Evolutionary conservation across 768 basidiomycete species (phyloP).

Genomic region (Lactifluus subvellereus): DNA sequence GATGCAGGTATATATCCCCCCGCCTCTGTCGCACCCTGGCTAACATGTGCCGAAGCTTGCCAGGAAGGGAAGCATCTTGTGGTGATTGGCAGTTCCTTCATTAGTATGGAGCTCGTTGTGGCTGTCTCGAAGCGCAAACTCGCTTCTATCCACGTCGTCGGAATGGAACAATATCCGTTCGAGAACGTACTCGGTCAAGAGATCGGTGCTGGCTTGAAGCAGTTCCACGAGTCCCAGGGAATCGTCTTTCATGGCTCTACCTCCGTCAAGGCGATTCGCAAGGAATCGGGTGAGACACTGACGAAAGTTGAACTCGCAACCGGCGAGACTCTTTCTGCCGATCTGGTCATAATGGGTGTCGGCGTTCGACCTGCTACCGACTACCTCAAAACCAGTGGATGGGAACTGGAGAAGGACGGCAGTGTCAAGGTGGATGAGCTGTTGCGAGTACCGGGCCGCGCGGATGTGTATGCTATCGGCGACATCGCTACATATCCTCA

Average conservation of each 20-base stretch:
- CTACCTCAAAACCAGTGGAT: conserved; percentile 66
- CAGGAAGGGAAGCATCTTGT: conserved; percentile 73
- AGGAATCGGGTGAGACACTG: conserved; percentile 44
- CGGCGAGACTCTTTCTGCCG: conserved; percentile 52
- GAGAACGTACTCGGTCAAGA: conserved; percentile 75
- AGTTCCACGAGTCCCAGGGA: conserved; percentile 79
- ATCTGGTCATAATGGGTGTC: conserved; percentile 80
- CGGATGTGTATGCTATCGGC: conserved; percentile 66
- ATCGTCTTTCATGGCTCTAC: conserved; percentile 79
- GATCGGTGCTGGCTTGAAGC: conserved; percentile 66
- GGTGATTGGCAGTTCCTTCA: conserved; percentile 86
- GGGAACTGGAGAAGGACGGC: conserved; percentile 67
- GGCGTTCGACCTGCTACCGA: conserved; percentile 81
- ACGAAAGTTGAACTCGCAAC: conserved; percentile 41
- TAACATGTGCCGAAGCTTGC: conserved; percentile 37
- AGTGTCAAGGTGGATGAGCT: conserved; percentile 74
- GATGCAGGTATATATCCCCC: conserved; percentile 48
- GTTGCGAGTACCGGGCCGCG: conserved; percentile 49
- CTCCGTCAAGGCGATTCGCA: conserved; percentile 59
- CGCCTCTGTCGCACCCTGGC: not conserved
- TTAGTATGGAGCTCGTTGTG: conserved; percentile 87
- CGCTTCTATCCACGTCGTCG: conserved; percentile 77
- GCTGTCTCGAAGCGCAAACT: conserved; percentile 68
- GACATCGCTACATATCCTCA: conserved; percentile 82
- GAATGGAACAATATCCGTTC: conserved; percentile 77